Evolutionary conservation across 2,329 filamentous ascomycete species (phyloP), one percentile per base, ranked within the genome.

Genomic region (Colletotrichum truncatum): DNA sequence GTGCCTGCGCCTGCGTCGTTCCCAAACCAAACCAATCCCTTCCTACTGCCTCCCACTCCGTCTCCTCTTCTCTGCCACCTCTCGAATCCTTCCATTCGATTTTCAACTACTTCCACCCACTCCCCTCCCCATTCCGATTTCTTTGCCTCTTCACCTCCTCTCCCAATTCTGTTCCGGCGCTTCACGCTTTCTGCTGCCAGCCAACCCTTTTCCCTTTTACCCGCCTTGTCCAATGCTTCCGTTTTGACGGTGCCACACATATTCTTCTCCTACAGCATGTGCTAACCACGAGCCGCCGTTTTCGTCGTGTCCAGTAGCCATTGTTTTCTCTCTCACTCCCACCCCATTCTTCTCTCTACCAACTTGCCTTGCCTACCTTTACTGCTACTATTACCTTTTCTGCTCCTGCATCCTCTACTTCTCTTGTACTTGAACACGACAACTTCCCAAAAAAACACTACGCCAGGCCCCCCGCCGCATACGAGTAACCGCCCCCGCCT

Each of bases 241-340:
- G 45, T 59, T 58, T 41, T 65, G 39, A 64, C 60, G 45, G 46
- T 48, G 64, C 64, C 53, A 65, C 60, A 64, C 53, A 45, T 66
- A 18, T 36, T 45, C 58, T 66, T 66, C 28, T 46, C 54, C 64
- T 52, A 65, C 60, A 64, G 59, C 64, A 66, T 64, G 59, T 66
- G 64, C 64, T 66, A 59, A 64, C 64, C 60, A 53, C 58, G 26
- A 63, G 63, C 58, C 58, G 63, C 57, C 63, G 63, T 51, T 66
- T 64, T 58, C 64, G 52, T 66, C 64, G 34, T 59, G 52, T 58
- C 53, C 34, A 54, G 43, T 45, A 59, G 64, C 48, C 64, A 64
- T 66, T 59, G 60, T 64, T 64, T 66, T 66, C 63, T 66, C 63
- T 61, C 61, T 52, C 51, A 16, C 53, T 34, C 18, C 25, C 55